Evolutionary conservation across 257 asterid genomes (phyloP).

Genomic region (Przewalskia tangutica): DNA sequence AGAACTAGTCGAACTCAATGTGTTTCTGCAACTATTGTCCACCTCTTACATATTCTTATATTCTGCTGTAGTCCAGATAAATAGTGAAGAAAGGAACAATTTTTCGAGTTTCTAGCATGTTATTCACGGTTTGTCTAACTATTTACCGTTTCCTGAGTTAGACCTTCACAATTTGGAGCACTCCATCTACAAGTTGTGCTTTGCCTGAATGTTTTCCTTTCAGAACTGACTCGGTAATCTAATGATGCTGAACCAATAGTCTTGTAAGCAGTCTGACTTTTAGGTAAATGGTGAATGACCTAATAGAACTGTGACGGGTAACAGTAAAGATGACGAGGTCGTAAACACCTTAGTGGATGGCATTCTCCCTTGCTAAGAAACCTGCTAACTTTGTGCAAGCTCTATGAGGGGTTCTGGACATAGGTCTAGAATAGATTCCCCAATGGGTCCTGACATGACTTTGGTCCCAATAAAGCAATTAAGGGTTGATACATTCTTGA

Average conservation of each 20-base stretch:
- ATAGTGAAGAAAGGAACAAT: not conserved
- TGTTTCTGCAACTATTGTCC: not conserved
- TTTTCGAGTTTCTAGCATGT: not conserved
- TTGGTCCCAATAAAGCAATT: not conserved
- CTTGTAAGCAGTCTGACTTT: not conserved
- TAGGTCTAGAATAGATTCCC: too few relatives aligned
- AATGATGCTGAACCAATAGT: not conserved
- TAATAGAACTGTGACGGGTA: not conserved
- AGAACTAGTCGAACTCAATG: not conserved
- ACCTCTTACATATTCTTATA: not conserved
- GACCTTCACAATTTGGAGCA: not conserved
- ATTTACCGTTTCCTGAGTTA: not conserved
- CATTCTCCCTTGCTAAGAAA: not conserved
- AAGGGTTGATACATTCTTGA: not conserved
- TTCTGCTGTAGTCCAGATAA: not conserved
- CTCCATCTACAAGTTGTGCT: not conserved
- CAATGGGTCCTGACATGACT: too few relatives aligned
- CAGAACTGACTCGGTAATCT: not conserved
- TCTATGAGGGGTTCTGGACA: not conserved
- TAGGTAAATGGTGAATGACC: not conserved
- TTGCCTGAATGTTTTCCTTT: not conserved
- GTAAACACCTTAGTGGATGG: not conserved
- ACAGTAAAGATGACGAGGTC: not conserved
- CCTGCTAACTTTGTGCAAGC: not conserved
- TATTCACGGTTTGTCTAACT: too few relatives aligned